Conservation (phyloP, 305 asterid genomes). For the Fraxinus xanthoxyloides region DNA sequence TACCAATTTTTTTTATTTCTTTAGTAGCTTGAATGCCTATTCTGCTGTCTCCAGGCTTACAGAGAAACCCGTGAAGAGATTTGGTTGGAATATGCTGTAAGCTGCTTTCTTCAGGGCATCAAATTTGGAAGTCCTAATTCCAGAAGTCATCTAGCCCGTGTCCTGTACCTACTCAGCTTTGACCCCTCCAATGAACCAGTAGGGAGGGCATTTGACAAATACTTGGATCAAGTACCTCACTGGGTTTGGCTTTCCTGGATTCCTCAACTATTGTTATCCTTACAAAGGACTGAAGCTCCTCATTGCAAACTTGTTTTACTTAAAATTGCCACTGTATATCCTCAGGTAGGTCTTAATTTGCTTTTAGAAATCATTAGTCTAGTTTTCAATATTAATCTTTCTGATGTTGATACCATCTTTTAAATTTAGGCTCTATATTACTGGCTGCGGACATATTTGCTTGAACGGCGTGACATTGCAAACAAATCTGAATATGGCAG, state of each 20-base stretch:
- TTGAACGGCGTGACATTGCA: slow-evolving; percentile 98
- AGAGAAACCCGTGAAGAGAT: slow-evolving; percentile 90
- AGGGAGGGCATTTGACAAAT: slow-evolving; percentile 93
- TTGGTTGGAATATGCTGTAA: slow-evolving; percentile 95
- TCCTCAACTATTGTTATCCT: slow-evolving; percentile 89
- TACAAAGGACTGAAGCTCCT: slow-evolving; percentile 92
- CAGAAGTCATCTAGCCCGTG: slow-evolving; percentile 99
- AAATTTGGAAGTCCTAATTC: slow-evolving; percentile 93
- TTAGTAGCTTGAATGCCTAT: slow-evolving; percentile 17
- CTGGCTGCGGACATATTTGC: slow-evolving; percentile 98
- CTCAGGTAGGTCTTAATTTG: slow-evolving; percentile 64
- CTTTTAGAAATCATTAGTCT: not conserved
- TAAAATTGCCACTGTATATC: slow-evolving; percentile 84
- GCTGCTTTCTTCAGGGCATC: slow-evolving; percentile 99
- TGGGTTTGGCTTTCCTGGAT: slow-evolving; percentile 99
- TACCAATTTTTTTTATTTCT: slow-evolving; percentile 3
- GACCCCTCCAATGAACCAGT: slow-evolving; percentile 95
- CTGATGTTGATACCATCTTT: slow-evolving; percentile 14
- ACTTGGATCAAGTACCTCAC: slow-evolving; percentile 85
- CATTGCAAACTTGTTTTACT: slow-evolving; percentile 96
- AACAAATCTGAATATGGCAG: slow-evolving; percentile 92
- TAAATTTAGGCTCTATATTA: slow-evolving; percentile 82
- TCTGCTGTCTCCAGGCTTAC: slow-evolving; percentile 64
- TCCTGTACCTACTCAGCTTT: slow-evolving; percentile 94
- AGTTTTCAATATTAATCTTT: too few relatives aligned